These are phyloP conservation scores for Eremochloa ophiuroides DNA, from an alignment of 176 grass and related monocot genomes.

Conservation along the genomic window DNA sequence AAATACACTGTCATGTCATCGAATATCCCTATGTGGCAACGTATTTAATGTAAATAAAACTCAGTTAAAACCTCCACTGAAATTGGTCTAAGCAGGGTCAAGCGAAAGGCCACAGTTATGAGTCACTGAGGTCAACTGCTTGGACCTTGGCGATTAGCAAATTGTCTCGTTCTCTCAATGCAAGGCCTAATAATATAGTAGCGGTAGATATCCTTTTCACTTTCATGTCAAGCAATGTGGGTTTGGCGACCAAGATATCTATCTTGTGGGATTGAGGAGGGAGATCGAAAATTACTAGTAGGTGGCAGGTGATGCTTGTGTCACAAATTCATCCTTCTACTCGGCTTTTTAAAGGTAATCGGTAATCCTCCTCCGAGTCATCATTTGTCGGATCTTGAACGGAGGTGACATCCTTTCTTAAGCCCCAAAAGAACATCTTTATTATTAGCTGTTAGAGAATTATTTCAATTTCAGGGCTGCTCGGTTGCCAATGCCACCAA, in stretches of 20 bases:
- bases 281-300: background rate
- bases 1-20: no score
- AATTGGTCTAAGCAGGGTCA: no score
- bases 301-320: background rate
- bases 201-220: background rate
- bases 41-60: no score
- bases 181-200: background rate
- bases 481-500: no score
- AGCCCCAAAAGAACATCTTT: no score
- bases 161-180: background rate
- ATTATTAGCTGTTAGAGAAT: background rate
- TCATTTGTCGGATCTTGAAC: no score
- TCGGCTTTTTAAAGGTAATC: background rate
- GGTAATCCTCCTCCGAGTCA: background rate
- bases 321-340: background rate
- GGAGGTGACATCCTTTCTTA: background rate
- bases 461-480: background rate
- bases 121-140: background rate
- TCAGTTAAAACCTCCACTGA: no score
- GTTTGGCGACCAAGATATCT: background rate
- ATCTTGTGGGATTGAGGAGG: background rate
- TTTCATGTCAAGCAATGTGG: background rate
- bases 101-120: background rate
- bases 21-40: no score
- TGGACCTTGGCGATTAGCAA: background rate